A percentile compares a stretch with the other conserved stretches of the same genome.
Conservation (phyloP, 2,329 filamentous ascomycete genomes). For the Epicoccum nigrum region DNA sequence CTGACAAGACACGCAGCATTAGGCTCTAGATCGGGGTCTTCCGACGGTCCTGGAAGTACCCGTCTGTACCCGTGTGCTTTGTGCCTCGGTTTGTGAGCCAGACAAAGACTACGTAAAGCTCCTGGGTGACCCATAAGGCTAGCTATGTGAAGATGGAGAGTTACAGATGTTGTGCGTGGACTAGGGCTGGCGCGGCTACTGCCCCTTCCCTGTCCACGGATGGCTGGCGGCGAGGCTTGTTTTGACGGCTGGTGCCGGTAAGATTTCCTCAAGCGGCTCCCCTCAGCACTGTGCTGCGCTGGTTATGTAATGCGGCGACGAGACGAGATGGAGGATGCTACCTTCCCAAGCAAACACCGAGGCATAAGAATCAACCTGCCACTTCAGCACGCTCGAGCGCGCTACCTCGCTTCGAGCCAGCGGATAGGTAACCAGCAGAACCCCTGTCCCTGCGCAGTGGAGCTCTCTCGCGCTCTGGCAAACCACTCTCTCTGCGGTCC, state of each 20-base stretch:
- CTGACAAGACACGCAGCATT: neutral
- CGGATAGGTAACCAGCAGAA: slow-evolving; percentile 1
- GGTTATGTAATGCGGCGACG: slow-evolving; percentile 10
- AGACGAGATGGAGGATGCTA: neutral
- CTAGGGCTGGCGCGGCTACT: slow-evolving; percentile 4
- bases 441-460: slow-evolving; percentile 9
- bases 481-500: slow-evolving; percentile 3
- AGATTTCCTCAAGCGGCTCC: neutral
- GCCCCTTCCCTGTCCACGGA: slow-evolving; percentile 4
- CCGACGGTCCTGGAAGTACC: too few species aligned
- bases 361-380: neutral
- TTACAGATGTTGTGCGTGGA: slow-evolving; percentile 9
- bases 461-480: neutral
- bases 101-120: neutral
- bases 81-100: slow-evolving; percentile 6
- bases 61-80: neutral
- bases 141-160: neutral
- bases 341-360: slow-evolving; percentile 1
- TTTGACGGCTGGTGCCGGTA: slow-evolving; percentile 7
- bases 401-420: slow-evolving; percentile 14
- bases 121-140: slow-evolving; percentile 1
- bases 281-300: neutral
- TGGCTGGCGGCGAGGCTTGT: slow-evolving; percentile 10
- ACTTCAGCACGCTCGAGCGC: neutral
- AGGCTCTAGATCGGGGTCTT: slow-evolving; percentile 4